Base-by-base conservation (phyloP, 352 stramenopile species). In the Peronospora tabacina region DNA sequence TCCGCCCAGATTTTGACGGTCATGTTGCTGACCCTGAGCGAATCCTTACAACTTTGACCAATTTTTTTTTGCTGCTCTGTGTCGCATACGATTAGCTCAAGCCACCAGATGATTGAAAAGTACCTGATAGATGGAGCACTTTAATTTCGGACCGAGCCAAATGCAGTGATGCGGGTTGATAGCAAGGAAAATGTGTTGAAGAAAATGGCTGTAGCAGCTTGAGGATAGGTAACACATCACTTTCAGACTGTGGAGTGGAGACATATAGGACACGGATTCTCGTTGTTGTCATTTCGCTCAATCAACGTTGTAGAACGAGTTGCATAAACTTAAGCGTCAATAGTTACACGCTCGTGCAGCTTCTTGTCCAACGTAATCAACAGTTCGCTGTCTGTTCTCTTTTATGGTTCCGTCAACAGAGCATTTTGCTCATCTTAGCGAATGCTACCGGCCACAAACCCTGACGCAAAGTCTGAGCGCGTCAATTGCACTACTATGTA, bases 21-120 rank as follows among this genome's bases (percentile, higher is more conserved):
- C 68, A 80, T 38, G 63, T 83, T 47, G 54, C 56, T n/a, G 70
- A 87, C 52, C 66, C 67, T 38, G 71, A 81, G 55, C 75, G 71
- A 32, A 83, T 79, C 59, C 59, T 80, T 32, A 73, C 61, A 28
- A 74, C 73, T 45, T 55, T 87, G 42, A 83, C 71, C 9, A 70
- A 87, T n/a, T n/a, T n/a, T 39, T 87, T 87, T 59, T 65, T 87
- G 44, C 63, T 85, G 34, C 42, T 81, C 67, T 44, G 67, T 81
- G 30, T 64, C 65, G 8, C 55, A 70, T 52, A 79, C 62, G n/a
- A 79, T 82, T 66, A 75, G 66, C 53, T 70, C 66, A 35, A 87
- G 71, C 35, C 71, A 82, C 41, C 73, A 84, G 55, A 82, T 87
- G 63, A 83, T 85, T 51, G 73, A 87, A 57, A 87, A 87, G 44